A percentile compares a stretch with the other conserved stretches of the same genome.
phyloP scores from a whole-genome alignment of 2,329 filamentous ascomycete genomes.

The Coniochaeta sp. region DNA sequence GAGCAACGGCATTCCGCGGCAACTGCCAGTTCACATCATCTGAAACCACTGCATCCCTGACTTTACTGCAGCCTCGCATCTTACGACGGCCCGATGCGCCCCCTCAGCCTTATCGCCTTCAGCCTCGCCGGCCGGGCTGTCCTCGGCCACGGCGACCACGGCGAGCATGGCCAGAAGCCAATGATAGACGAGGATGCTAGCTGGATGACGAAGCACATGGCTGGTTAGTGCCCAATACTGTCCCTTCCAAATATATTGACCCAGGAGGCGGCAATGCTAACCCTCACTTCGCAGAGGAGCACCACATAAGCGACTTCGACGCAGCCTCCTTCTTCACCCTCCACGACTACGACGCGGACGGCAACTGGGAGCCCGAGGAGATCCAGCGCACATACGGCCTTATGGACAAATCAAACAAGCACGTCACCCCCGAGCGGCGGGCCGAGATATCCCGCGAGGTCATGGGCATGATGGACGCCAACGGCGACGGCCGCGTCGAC shows the following conservation, averaged over 20 bases:
- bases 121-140: slow-evolving; percentile 31
- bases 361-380: slow-evolving; percentile 72
- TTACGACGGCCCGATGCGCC: no score
- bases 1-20: background rate
- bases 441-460: slow-evolving; percentile 59
- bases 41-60: slow-evolving; percentile 1
- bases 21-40: background rate
- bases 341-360: slow-evolving; percentile 87
- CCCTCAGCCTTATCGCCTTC: slow-evolving; percentile 22
- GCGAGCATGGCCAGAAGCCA: slow-evolving; percentile 41
- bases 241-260: no score
- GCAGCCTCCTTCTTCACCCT: slow-evolving; percentile 81
- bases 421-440: slow-evolving; percentile 54
- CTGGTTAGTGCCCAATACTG: no score
- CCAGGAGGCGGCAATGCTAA: no score
- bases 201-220: slow-evolving; percentile 64
- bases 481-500: slow-evolving; percentile 61
- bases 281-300: no score
- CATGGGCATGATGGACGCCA: slow-evolving; percentile 62
- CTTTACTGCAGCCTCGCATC: no score
- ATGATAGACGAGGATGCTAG: slow-evolving; percentile 46
- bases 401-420: slow-evolving; percentile 57
- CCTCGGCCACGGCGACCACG: slow-evolving; percentile 46
- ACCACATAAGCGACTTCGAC: slow-evolving; percentile 83
- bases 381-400: slow-evolving; percentile 86